Base-by-base conservation (phyloP, 108 stramenopile species). In the Schizochytrium sp. region DNA sequence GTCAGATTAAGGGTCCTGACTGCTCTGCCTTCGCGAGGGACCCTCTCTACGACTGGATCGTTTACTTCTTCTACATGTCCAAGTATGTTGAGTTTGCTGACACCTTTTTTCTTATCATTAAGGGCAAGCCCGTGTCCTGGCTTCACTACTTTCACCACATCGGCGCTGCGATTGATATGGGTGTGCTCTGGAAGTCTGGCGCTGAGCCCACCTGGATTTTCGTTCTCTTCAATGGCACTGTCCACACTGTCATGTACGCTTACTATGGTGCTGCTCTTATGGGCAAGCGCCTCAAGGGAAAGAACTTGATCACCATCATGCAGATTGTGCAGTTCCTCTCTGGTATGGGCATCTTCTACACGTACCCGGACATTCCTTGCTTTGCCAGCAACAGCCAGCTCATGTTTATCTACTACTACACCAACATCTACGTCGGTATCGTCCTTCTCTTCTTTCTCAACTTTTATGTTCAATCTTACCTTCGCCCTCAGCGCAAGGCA, bases 171-270 rank as follows among this genome's bases (percentile, higher is more conserved):
- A 83, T 83, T 28, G 53, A 83, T 53, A 83, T 83, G 76, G 76
- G 76, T 53, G 28, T 83, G 17, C 76, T 83, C 76, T 83, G 53
- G 50, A 83, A 83, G 76, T 56, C 76, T 10, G 76, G 76, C 15
- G 3, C 53, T 38, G 76, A 83, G 76, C 17, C 50, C 17, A 42
- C 28, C 15, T 83, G 76, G 76, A 83, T 83, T 40, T 83, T 83
- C 3, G 76, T 83, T n/a, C 47, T 55, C 47, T 83, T 83, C 53
- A 83, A 83, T 50, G 76, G 76, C 45, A 55, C 53, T 28, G 76
- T 83, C 17, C 76, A 83, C 28, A 83, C 76, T 47, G 76, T 83
- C 76, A 83, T 83, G 76, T 83, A 83, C 76, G 76, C 76, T 5
- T 83, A 83, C 47, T 83, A 83, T 53, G 47, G 76, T 40, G 76